Percentiles rank a stretch among this genome's conserved stretches.
Evolutionary conservation across 768 basidiomycete genomes (phyloP).

Genomic region (Omphalotus guepiniiformis): DNA sequence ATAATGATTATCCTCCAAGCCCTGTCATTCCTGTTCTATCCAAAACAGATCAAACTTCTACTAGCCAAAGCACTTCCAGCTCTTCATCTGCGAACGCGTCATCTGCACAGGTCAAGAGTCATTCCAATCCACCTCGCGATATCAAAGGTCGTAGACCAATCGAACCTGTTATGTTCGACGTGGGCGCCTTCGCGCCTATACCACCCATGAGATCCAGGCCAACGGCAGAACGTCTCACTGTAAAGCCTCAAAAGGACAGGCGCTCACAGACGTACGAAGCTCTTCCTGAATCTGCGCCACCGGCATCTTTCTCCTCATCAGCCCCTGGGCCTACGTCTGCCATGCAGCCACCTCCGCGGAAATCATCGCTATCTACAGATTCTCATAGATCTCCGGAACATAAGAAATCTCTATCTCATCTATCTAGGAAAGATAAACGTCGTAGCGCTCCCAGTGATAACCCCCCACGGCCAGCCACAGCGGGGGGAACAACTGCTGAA

Average conservation of each 20-base stretch:
- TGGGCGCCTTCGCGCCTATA: background rate
- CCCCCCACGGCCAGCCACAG: constrained; percentile 11
- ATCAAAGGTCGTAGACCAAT: constrained; percentile 19
- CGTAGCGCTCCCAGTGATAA: background rate
- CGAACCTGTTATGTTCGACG: constrained; percentile 13
- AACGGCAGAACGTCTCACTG: constrained; percentile 1
- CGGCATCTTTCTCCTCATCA: constrained; percentile 8
- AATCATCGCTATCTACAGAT: constrained; percentile 21
- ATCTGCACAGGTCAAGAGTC: constrained; percentile 11
- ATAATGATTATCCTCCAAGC: constrained; percentile 3
- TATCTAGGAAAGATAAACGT: constrained; percentile 3
- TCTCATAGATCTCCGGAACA: constrained; percentile 14
- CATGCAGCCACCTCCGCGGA: constrained; percentile 20
- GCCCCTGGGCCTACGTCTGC: constrained; percentile 15
- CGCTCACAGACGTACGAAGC: constrained; percentile 10
- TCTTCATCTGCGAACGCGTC: constrained; percentile 2
- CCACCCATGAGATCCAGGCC: constrained; percentile 9
- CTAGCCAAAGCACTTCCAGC: background rate
- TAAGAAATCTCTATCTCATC: constrained; percentile 14
- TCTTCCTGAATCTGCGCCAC: constrained; percentile 8
- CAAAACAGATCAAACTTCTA: background rate
- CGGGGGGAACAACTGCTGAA: background rate
- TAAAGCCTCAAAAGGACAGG: constrained; percentile 1
- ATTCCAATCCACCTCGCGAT: background rate
- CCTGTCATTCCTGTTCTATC: background rate